Evolutionary conservation across 1,284 basidiomycete species (phyloP), one percentile per base, ranked within the genome.

Genomic region (Phylloporus sp.): DNA sequence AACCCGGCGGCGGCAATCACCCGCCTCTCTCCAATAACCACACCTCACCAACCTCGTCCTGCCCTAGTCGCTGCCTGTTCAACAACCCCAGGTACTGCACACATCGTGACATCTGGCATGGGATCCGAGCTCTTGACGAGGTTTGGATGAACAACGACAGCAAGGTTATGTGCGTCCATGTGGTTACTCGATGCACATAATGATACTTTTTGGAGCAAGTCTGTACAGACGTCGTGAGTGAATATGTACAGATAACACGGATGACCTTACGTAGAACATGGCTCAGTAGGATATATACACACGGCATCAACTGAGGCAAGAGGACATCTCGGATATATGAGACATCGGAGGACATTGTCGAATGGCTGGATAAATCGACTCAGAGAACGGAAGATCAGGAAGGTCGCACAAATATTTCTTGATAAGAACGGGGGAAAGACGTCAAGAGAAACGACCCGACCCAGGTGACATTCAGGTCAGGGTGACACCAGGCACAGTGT

Each of bases 351-450:
- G 94, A 79, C 94, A 95, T 64, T 85, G 84, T 47, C 85, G 84
- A 52, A 95, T 89, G 37, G 84, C 65, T 5, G 87, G 82, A 75
- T 95, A 96, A 25, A 91, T 76, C 15, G 75, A 78, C 74, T 92
- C 91, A 0, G 91, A 86, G 71, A 96, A 93, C 23, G 94, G 80
- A 4, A 94, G 92, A 57, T 88, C 84, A 1, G 92, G 93, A 3
- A 96, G 82, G 76, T 94, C 92, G 39, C 93, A 87, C 25, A 96
- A 80, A 75, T 91, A 95, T 75, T 94, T 94, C 83, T 96, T 96
- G 68, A 96, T 82, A 23, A 96, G 83, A 3, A 95, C 94, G 4
- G 94, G 93, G 3, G 94, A 92, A 2, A 96, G 85, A 79, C 89
- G 20, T 87, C 82, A 47, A 96, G 81, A 4, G 90, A 91, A 19